phyloP scores from a whole-genome alignment of 2,329 filamentous ascomycete species.

The Fusarium denticulatum region DNA sequence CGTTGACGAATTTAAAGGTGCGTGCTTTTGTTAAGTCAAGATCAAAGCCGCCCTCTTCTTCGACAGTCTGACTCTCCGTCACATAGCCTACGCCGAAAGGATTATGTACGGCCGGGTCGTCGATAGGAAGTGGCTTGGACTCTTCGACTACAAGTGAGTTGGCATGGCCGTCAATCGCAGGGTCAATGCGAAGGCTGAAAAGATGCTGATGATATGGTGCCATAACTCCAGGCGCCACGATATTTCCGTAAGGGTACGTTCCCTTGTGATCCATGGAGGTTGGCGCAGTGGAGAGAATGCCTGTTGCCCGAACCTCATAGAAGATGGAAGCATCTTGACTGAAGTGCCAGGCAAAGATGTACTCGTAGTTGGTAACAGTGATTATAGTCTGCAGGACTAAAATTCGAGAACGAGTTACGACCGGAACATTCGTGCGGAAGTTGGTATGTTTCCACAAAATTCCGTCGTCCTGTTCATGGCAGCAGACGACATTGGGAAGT shows the following conservation, averaged over 20 bases:
- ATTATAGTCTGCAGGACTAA: conserved; percentile 70
- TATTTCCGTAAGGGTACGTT: conserved; percentile 63
- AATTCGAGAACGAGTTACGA: conserved; percentile 64
- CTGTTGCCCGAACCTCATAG: conserved; percentile 51
- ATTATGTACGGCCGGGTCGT: conserved; percentile 55
- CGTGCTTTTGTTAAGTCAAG: conserved; percentile 61
- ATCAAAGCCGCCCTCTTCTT: conserved; percentile 58
- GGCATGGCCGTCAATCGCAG: conserved; percentile 66
- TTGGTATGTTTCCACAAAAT: conserved; percentile 73
- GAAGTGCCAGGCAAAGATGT: conserved; percentile 57
- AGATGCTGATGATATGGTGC: conserved; percentile 76
- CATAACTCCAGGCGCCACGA: conserved; percentile 69
- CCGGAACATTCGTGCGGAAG: conserved; percentile 64
- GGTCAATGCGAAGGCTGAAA: conserved; percentile 73
- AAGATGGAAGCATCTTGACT: conserved; percentile 59
- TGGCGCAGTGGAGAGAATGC: conserved; percentile 57
- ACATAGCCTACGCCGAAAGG: conserved; percentile 61
- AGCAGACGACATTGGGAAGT: conserved; percentile 50
- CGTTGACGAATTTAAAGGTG: conserved; percentile 60
- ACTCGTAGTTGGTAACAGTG: conserved; percentile 72
- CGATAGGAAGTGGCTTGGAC: conserved; percentile 54
- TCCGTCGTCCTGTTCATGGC: conserved; percentile 55
- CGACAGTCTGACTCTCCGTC: conserved; percentile 55
- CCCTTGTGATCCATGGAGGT: conserved; percentile 63
- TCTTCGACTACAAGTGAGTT: conserved; percentile 62